These are phyloP conservation scores for Tricholoma sp. DNA, from an alignment of 768 basidiomycete species.

Conservation along the genomic window DNA sequence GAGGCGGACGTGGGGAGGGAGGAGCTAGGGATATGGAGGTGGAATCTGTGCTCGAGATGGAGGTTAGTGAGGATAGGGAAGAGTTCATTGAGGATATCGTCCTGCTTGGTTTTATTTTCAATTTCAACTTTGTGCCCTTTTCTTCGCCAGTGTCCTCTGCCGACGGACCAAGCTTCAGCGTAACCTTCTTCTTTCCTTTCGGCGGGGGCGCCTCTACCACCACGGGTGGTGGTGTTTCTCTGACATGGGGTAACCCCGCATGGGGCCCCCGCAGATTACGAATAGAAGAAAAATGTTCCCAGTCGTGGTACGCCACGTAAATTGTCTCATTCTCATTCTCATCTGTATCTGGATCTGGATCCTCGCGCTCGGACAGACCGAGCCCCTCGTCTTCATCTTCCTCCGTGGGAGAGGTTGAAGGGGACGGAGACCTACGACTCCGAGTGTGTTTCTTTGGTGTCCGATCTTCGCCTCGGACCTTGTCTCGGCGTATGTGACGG, in stretches of 20 bases:
- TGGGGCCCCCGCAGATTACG: constrained; percentile 84
- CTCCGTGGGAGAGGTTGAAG: not conserved
- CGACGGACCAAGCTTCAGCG: constrained; percentile 20
- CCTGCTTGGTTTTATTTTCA: not conserved
- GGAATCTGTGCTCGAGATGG: not conserved
- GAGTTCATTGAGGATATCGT: constrained; percentile 1
- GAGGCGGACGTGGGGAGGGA: not conserved
- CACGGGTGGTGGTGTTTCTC: constrained; percentile 40
- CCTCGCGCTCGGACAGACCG: not conserved
- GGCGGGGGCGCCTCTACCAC: constrained; percentile 20
- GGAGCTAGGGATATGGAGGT: constrained; percentile 1
- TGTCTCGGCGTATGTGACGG: constrained; percentile 37
- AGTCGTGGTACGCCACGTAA: constrained; percentile 92
- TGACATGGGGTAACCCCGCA: constrained; percentile 61
- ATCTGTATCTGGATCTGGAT: constrained; percentile 16
- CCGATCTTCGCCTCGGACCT: constrained; percentile 17
- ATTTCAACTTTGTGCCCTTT: not conserved
- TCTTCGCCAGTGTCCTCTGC: too few relatives aligned
- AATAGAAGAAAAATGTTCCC: constrained; percentile 95
- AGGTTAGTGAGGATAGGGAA: not conserved
- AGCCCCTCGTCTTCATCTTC: not conserved
- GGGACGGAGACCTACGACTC: not conserved
- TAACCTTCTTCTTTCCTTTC: constrained; percentile 23
- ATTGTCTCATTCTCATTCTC: constrained; percentile 39
- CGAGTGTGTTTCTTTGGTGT: constrained; percentile 10